These are phyloP conservation scores for Geotrichum bryndzae DNA, from an alignment of 1,139 yeast species.

Conservation along the genomic window DNA sequence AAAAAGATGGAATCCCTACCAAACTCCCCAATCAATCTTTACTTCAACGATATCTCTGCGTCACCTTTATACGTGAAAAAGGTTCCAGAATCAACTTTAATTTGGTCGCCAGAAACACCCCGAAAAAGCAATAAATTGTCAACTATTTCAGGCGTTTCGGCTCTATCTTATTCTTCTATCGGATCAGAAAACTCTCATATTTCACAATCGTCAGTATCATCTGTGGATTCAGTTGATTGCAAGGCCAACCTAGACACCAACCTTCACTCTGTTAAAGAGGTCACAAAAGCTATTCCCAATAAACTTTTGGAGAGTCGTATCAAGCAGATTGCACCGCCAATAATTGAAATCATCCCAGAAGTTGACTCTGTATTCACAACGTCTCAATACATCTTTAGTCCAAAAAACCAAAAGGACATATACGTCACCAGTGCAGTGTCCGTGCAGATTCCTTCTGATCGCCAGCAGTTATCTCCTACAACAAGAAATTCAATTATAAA, in stretches of 20 bases:
- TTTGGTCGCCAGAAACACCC: neutral
- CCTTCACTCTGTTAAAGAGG: slow-evolving; percentile 7
- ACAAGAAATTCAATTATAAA: neutral
- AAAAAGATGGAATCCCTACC: slow-evolving; percentile 18
- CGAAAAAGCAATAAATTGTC: slow-evolving; percentile 5
- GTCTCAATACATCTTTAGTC: slow-evolving; percentile 1
- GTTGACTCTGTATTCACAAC: slow-evolving; percentile 17
- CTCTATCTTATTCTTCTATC: slow-evolving; percentile 7
- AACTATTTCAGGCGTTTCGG: neutral
- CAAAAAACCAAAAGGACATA: slow-evolving; percentile 8
- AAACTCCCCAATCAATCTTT: slow-evolving; percentile 1
- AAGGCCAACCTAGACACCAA: neutral
- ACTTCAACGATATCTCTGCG: neutral
- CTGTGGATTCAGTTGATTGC: slow-evolving; percentile 1
- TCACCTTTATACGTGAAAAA: neutral
- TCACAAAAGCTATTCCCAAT: slow-evolving; percentile 15
- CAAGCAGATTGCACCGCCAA: slow-evolving; percentile 17
- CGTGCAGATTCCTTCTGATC: slow-evolving; percentile 11
- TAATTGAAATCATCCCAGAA: slow-evolving; percentile 20
- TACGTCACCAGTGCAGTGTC: slow-evolving; percentile 16
- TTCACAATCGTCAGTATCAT: slow-evolving; percentile 6
- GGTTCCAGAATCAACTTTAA: neutral
- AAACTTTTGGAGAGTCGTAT: slow-evolving; percentile 15
- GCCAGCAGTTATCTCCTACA: slow-evolving; percentile 14
- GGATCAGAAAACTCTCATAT: slow-evolving; percentile 8